Conservation (phyloP, 2,329 filamentous ascomycete species). For the Xylaria sp. region DNA sequence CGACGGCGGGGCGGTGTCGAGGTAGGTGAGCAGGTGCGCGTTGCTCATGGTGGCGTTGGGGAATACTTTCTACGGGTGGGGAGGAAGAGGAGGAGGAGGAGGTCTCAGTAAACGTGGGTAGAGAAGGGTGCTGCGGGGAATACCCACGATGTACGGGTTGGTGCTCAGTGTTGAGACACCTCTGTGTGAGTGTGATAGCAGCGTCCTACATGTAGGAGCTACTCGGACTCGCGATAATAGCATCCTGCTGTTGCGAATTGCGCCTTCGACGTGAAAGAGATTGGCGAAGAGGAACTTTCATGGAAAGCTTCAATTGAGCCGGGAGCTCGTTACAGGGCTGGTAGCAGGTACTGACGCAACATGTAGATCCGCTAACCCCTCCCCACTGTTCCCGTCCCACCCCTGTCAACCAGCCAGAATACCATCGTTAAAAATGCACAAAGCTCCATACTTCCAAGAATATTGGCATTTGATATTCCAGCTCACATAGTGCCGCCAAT, state of each 20-base stretch:
- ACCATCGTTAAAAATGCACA: no score
- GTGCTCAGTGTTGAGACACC: constrained; percentile 50
- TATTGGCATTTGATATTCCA: no score
- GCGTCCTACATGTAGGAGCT: constrained; percentile 25
- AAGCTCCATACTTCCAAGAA: no score
- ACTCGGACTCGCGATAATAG: constrained; percentile 35
- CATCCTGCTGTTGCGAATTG: constrained; percentile 33
- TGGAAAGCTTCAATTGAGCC: background rate
- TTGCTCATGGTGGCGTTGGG: constrained; percentile 49
- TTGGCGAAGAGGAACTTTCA: no score
- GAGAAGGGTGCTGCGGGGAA: background rate
- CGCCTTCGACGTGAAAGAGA: background rate
- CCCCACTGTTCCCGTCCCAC: no score
- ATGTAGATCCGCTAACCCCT: no score
- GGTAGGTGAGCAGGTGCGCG: constrained; percentile 60
- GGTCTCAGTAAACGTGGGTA: background rate
- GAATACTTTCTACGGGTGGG: constrained; percentile 57
- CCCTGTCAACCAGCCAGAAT: no score
- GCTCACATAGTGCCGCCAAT: no score
- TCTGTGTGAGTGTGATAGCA: constrained; percentile 34
- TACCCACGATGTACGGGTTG: constrained; percentile 58
- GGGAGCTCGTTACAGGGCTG: background rate
- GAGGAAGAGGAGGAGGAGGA: background rate
- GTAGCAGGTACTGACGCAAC: no score
- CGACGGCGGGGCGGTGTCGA: constrained; percentile 60